Conservation (phyloP, 192 early-diverging fungal genomes). For the Glomus cerebriforme region DNA sequence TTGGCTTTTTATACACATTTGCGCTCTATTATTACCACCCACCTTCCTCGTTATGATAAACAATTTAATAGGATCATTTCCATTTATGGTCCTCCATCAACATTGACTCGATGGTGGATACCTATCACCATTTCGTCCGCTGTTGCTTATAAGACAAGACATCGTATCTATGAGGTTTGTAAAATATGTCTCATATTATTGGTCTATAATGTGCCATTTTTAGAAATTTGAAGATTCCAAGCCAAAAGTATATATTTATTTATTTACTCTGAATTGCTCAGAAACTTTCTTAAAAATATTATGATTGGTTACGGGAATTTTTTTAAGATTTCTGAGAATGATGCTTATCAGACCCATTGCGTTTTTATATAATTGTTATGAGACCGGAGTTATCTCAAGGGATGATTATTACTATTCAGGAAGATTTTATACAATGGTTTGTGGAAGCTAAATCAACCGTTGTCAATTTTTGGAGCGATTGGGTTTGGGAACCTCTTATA, state of each 20-base stretch:
- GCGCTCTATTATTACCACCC: conserved; percentile 37
- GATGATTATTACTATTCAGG: conserved; percentile 41
- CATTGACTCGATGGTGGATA: conserved; percentile 70
- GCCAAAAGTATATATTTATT: neutral
- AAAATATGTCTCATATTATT: neutral
- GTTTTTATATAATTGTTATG: neutral
- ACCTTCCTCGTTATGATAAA: conserved; percentile 40
- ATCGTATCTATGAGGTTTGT: conserved; percentile 42
- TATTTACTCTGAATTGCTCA: neutral
- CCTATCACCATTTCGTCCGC: conserved; percentile 50
- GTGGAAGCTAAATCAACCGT: conserved; percentile 56
- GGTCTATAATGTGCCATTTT: neutral
- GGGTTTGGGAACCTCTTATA: conserved; percentile 74
- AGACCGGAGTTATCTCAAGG: neutral
- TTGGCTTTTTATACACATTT: conserved; percentile 35
- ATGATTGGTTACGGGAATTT: neutral
- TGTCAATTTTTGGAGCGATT: conserved; percentile 70
- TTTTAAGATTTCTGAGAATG: neutral
- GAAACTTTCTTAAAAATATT: too few species aligned
- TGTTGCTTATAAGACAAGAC: conserved; percentile 47
- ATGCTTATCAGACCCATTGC: neutral
- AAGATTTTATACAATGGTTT: conserved; percentile 53
- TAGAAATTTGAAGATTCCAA: neutral
- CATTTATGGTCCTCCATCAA: conserved; percentile 58
- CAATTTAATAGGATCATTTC: conserved; percentile 37